These are phyloP conservation scores for Fagopyrum homotropicum DNA, from an alignment of 148 eudicot species.

Conservation along the genomic window DNA sequence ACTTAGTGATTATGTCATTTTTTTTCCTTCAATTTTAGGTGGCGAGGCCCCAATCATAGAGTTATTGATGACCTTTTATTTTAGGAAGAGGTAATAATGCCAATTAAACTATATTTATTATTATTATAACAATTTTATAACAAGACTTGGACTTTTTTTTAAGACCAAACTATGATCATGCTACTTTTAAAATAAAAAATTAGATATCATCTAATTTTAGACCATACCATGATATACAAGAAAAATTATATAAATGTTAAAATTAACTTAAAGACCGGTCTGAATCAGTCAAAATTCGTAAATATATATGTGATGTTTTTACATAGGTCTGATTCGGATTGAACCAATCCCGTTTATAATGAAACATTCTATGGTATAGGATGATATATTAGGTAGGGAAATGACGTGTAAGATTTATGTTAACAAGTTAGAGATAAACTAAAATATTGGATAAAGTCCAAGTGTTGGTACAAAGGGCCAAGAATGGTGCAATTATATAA, in stretches of 20 bases:
- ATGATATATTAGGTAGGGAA: not conserved
- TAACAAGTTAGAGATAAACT: not conserved
- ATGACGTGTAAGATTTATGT: not conserved
- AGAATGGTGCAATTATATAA: not conserved
- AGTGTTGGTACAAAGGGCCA: not conserved
- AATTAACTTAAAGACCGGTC: not conserved
- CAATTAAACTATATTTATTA: not conserved
- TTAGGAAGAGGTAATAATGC: not conserved
- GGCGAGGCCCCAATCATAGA: not conserved
- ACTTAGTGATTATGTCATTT: not conserved
- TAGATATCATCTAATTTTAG: too few relatives aligned
- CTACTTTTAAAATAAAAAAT: too few relatives aligned
- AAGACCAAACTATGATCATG: not conserved
- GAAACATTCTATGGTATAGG: not conserved
- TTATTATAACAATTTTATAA: not conserved
- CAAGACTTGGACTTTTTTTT: not conserved
- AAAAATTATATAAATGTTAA: too few relatives aligned
- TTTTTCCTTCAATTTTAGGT: not conserved
- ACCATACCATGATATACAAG: too few relatives aligned
- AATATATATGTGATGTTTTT: too few relatives aligned
- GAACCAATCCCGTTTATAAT: not conserved
- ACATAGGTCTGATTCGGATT: too few relatives aligned
- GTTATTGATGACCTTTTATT: not conserved
- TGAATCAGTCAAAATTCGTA: not conserved
- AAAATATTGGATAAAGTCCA: constrained; percentile 1